These are phyloP conservation scores for Aegilops umbellulata DNA, from an alignment of 176 grass and related monocot genomes.

Conservation along the genomic window DNA sequence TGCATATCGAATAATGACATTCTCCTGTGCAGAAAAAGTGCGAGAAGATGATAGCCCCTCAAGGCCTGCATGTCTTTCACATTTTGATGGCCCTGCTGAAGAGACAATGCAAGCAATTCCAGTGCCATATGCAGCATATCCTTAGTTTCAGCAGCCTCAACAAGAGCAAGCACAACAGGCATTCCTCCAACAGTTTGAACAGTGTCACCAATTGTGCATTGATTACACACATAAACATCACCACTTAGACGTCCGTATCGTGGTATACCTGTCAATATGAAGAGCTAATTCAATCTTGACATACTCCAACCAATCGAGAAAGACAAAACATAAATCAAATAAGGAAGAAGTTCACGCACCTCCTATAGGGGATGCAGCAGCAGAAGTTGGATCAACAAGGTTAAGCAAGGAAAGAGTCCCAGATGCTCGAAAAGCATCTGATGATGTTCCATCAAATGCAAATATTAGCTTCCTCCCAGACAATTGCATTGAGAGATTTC, in stretches of 20 bases:
- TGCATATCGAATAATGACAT: constrained; percentile 99
- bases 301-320: constrained; percentile 28
- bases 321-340: constrained; percentile 39
- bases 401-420: constrained; percentile 93
- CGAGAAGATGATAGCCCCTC: constrained; percentile 92
- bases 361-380: constrained; percentile 98
- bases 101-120: constrained; percentile 86
- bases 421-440: constrained; percentile 93
- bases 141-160: constrained; percentile 88
- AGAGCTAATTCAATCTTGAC: constrained; percentile 30
- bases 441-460: constrained; percentile 98
- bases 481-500: constrained; percentile 76
- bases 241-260: constrained; percentile 91
- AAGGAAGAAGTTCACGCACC: constrained; percentile 42
- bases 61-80: constrained; percentile 91
- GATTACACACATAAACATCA: constrained; percentile 94
- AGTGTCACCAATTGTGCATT: constrained; percentile 89
- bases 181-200: constrained; percentile 94
- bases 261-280: constrained; percentile 80
- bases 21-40: constrained; percentile 81
- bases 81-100: constrained; percentile 91
- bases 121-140: constrained; percentile 97
- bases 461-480: constrained; percentile 98
- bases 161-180: constrained; percentile 89
- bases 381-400: constrained; percentile 95